Evolutionary conservation across 495 filamentous ascomycete species (phyloP).

Genomic region (Hyaloscypha bicolor): DNA sequence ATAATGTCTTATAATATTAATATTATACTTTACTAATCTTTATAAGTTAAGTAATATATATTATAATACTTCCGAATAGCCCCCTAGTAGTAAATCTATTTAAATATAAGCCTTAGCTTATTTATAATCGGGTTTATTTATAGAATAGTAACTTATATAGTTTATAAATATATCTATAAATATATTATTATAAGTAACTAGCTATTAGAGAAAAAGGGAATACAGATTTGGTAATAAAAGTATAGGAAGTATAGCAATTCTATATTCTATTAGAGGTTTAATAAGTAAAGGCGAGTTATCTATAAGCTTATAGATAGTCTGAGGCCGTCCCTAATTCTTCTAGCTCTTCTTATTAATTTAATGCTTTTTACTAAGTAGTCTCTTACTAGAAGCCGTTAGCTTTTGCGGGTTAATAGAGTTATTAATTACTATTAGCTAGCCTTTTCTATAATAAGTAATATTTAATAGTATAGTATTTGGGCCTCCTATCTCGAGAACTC

Average conservation of each 20-base stretch:
- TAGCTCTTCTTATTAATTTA: not conserved
- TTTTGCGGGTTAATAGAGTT: not conserved
- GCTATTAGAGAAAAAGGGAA: not conserved
- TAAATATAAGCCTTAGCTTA: not conserved
- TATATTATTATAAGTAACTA: constrained; percentile 5
- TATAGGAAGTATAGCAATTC: no score
- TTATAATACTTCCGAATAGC: constrained; percentile 2
- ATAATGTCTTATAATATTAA: not conserved
- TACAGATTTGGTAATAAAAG: no score
- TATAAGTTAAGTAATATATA: not conserved
- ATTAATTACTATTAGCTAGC: not conserved
- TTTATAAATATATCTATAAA: not conserved
- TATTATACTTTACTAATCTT: not conserved
- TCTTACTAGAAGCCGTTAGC: not conserved
- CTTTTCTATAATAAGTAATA: not conserved
- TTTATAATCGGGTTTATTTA: not conserved
- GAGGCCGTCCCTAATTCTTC: not conserved
- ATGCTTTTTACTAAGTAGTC: not conserved
- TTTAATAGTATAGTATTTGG: not conserved
- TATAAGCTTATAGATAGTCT: no score
- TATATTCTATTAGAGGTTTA: no score
- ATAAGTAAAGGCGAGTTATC: no score
- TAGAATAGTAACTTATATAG: not conserved
- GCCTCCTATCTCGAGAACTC: not conserved
- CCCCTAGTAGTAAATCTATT: not conserved